Percentiles rank a stretch among this genome's conserved stretches.
These are phyloP conservation scores for Hemisphaericaspora subhashii DNA, from an alignment of 1,139 yeast genomes.

Conservation along the genomic window DNA sequence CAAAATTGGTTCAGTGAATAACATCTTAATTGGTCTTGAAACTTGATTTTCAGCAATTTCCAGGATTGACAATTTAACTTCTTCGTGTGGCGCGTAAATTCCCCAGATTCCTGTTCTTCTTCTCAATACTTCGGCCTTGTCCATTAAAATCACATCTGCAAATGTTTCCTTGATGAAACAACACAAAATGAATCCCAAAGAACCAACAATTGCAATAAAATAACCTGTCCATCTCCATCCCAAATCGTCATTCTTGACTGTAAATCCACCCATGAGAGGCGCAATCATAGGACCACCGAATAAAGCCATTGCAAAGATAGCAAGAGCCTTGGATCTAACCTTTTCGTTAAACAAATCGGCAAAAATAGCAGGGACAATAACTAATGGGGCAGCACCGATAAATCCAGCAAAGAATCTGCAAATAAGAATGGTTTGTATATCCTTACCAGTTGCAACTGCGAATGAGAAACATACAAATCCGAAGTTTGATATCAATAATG, in stretches of 20 bases:
- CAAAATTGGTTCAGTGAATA: conserved; percentile 70
- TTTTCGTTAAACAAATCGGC: conserved; percentile 36
- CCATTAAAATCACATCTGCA: conserved; percentile 48
- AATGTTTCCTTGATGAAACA: conserved; percentile 48
- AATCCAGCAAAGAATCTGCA: conserved; percentile 44
- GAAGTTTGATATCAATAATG: conserved; percentile 28
- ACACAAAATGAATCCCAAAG: conserved; percentile 27
- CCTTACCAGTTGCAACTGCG: conserved; percentile 39
- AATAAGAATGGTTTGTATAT: conserved; percentile 39
- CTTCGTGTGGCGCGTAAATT: conserved; percentile 81
- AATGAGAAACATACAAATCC: conserved; percentile 36
- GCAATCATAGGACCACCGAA: conserved; percentile 49
- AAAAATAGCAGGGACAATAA: conserved; percentile 42
- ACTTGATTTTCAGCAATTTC: conserved; percentile 71
- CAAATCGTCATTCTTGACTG: conserved; percentile 26
- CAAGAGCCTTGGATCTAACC: conserved; percentile 35
- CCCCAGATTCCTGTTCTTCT: conserved; percentile 68
- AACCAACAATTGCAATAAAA: conserved; percentile 51
- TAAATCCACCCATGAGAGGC: conserved; percentile 38
- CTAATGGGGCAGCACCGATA: conserved; percentile 41
- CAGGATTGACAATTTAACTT: conserved; percentile 55
- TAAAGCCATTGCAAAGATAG: conserved; percentile 32
- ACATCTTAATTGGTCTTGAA: conserved; percentile 67
- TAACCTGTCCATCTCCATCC: conserved; percentile 64
- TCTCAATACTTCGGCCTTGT: conserved; percentile 63